Evolutionary conservation across 1,284 basidiomycete species (phyloP).

Genomic region (Ustilago crameri): DNA sequence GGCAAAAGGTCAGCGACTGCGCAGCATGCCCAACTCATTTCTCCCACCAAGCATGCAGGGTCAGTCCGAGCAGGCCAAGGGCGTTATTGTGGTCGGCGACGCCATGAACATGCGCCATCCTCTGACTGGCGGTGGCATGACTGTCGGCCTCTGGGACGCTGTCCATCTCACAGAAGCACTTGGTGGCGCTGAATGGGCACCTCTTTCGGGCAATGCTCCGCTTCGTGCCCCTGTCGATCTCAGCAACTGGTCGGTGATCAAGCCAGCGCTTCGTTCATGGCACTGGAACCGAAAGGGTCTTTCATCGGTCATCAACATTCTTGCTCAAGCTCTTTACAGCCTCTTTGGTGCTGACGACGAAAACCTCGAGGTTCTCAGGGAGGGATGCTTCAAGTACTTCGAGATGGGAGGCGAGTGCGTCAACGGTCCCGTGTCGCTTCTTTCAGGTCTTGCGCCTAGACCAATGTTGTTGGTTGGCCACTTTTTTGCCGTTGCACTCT

Average conservation of each 20-base stretch:
- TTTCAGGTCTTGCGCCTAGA: slow-evolving; percentile 75
- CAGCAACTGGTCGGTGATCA: slow-evolving; percentile 49
- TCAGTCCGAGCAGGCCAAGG: slow-evolving; percentile 72
- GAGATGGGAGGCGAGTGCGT: slow-evolving; percentile 90
- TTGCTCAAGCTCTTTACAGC: slow-evolving; percentile 66
- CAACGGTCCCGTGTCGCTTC: slow-evolving; percentile 78
- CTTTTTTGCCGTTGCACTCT: slow-evolving; percentile 95
- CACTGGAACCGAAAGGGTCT: slow-evolving; percentile 66
- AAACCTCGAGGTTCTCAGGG: slow-evolving; percentile 82
- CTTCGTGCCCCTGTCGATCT: slow-evolving; percentile 44
- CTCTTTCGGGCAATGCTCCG: slow-evolving; percentile 18
- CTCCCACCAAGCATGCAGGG: slow-evolving; percentile 87
- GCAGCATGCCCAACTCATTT: slow-evolving; percentile 96
- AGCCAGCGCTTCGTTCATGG: slow-evolving; percentile 58
- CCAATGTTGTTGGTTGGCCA: slow-evolving; percentile 84
- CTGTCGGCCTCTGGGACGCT: slow-evolving; percentile 66
- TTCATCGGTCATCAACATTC: slow-evolving; percentile 65
- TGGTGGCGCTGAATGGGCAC: slow-evolving; percentile 57
- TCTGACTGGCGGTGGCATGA: slow-evolving; percentile 80
- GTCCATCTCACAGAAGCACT: slow-evolving; percentile 63
- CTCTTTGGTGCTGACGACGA: slow-evolving; percentile 72
- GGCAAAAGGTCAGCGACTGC: slow-evolving; percentile 63
- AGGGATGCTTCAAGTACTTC: slow-evolving; percentile 98
- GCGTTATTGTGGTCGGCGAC: slow-evolving; percentile 89
- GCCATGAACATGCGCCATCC: slow-evolving; percentile 99